phyloP scores from a whole-genome alignment of 2,329 filamentous ascomycete species.

The Hysterium pulicare region DNA sequence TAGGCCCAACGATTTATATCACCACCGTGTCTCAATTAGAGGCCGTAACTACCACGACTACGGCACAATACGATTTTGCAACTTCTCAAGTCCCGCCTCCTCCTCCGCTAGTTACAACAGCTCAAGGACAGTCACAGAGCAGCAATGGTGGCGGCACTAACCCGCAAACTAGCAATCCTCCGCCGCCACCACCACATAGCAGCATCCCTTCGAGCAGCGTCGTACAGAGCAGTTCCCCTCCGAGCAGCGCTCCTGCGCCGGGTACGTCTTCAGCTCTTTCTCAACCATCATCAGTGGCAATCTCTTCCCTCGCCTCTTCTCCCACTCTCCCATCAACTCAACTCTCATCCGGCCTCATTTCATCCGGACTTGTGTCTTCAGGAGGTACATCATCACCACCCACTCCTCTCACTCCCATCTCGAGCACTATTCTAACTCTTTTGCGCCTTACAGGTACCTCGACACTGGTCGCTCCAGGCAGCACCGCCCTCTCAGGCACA shows the following conservation, averaged over 20 bases:
- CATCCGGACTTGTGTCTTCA: too few relatives aligned
- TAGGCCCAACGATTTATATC: constrained; percentile 10
- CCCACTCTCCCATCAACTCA: too few relatives aligned
- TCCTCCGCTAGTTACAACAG: neutral
- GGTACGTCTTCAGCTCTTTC: neutral
- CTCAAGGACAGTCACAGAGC: too few relatives aligned
- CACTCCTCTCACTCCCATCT: too few relatives aligned
- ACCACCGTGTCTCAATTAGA: constrained; percentile 1
- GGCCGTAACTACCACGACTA: constrained; percentile 3
- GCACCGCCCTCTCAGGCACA: too few relatives aligned
- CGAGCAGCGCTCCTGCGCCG: constrained; percentile 2
- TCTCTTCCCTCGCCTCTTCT: constrained; percentile 2
- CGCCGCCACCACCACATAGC: constrained; percentile 10
- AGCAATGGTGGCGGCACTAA: too few relatives aligned
- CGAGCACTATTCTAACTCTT: too few relatives aligned
- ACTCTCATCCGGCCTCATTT: too few relatives aligned
- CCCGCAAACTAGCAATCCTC: constrained; percentile 3
- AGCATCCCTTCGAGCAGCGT: constrained; percentile 2
- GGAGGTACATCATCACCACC: too few relatives aligned
- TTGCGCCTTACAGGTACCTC: too few relatives aligned
- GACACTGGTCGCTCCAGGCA: too few relatives aligned
- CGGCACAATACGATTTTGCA: constrained; percentile 1
- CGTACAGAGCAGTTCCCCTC: constrained; percentile 6
- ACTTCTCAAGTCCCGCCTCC: neutral
- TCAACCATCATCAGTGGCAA: neutral